Evolutionary conservation across 257 asterid genomes (phyloP).

Genomic region (Salvia hispanica): DNA sequence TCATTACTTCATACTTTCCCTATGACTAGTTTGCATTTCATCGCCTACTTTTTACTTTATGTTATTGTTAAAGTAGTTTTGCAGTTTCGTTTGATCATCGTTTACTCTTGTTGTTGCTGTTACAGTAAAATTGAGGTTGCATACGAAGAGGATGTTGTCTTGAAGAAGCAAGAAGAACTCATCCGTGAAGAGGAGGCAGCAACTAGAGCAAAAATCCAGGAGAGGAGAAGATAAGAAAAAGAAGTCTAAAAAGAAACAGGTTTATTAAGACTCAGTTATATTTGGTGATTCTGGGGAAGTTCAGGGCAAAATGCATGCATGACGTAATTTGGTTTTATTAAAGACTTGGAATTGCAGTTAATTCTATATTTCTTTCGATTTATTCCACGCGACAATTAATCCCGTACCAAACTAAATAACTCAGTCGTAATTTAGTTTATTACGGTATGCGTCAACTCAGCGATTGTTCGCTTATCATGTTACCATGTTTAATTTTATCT

Average conservation of each 20-base stretch:
- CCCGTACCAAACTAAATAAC: no score
- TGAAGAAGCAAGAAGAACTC: constrained; percentile 93
- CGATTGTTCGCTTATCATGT: no score
- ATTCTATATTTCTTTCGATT: no score
- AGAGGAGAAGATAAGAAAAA: constrained; percentile 73
- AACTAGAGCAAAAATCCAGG: constrained; percentile 45
- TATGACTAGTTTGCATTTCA: no score
- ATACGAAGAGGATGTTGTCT: constrained; percentile 85
- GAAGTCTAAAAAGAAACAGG: constrained; percentile 68
- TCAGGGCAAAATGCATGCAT: not conserved
- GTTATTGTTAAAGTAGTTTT: not conserved
- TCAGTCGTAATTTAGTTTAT: no score
- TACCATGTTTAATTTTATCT: no score
- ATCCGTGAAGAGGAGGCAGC: constrained; percentile 84
- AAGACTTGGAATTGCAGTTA: not conserved
- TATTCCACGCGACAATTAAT: no score
- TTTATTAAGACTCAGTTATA: constrained; percentile 25
- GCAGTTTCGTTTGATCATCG: not conserved
- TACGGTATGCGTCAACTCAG: no score
- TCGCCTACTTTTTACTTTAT: no score
- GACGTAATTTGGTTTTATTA: not conserved
- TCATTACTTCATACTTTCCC: not conserved
- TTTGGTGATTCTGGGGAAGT: constrained; percentile 1
- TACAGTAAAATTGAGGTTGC: constrained; percentile 86
- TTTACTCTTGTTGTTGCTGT: constrained; percentile 16